Base-by-base conservation (phyloP, 2,329 filamentous ascomycete species). In the Claviceps sp. region DNA sequence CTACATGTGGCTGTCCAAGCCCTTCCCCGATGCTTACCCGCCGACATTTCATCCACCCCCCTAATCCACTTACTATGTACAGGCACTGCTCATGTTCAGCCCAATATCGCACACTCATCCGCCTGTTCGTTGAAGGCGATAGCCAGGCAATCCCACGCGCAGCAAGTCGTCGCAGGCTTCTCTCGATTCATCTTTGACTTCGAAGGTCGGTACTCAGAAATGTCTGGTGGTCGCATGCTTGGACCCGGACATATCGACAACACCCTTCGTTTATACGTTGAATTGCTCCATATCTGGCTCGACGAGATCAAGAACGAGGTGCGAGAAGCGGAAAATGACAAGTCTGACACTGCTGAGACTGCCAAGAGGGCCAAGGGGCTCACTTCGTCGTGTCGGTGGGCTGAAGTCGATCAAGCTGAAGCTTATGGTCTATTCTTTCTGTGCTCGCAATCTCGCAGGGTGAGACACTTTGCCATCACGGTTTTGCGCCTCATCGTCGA, bases 171-270 rank as follows among this genome's bases (percentile, higher is more conserved):
- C 0, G 95, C 94, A 68, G 91, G 93, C 0, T 98, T 98, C 68
- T 88, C 93, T 40, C 79, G 90, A 26, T 98, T 97, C 68, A 98
- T 98, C 50, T 98, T 98, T 72, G 95, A 93, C 59, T 98, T 97
- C 65, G 94, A 98, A 65, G 90, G 95, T 58, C 83, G 90, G 24
- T 98, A 98, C 66, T 89, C 91, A 1, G 97, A 93, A 37, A 96
- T 97, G 83, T 95, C 90, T 10, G 93, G 98, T 62, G 93, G 94
- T 37, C 93, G 93, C 2, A 93, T 98, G 84, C 81, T 98, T 24
- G 93, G 91, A 0, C 84, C 88, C 38, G 87, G 85, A 4, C 93
- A 98, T 62, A 96, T 98, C 53, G 93, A 98, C 65, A 95, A 84
- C 58, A 98, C 93, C 0, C 69, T 98, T 19, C 84, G 86, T 56